Base-by-base conservation (phyloP, 352 stramenopile genomes). In the Phytophthora citricola region DNA sequence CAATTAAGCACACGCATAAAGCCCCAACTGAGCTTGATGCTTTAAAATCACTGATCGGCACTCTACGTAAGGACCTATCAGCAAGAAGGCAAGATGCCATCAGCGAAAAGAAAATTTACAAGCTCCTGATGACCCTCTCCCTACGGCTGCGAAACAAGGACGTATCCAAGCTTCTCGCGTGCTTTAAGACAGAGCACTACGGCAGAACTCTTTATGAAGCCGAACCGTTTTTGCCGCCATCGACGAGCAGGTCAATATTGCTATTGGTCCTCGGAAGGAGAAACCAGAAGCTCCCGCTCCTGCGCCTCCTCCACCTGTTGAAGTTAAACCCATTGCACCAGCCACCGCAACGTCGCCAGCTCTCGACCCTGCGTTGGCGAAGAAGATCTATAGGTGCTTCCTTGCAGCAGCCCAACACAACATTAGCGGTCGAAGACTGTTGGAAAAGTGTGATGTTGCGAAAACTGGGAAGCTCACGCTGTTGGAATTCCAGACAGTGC, bases 381-480 rank as follows among this genome's bases (percentile, higher is more conserved):
- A 88, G 56, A 92, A 90, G 60, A 86, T 92, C 17, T 90, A 86
- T 26, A 50, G 61, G 9, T 90, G 76, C 61, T 93, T 94, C 17
- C 55, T 93, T 17, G 50, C 63, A 17, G 84, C 84, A 17, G 86
- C 86, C 3, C 84, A 94, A 39, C 69, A 82, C 22, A 93, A 94
- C 54, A 81, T 94, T 46, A 94, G 85, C 20, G 86, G 84, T 4
- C 70, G 78, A 41, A 86, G 81, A 27, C 62, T 94, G 4, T 67
- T 94, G 3, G 81, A 94, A 63, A 90, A 90, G 39, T 93, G 82
- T 54, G 86, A 94, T 58, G 54, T 61, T 5, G 63, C 75, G 14
- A 78, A 70, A 38, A 85, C 73, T 0, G 86, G 86, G 4, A 60
- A 75, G 4, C 79, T 93, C 1, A 87, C 81, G 3, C 38, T 90